These are phyloP conservation scores for Helichrysum umbraculigerum DNA, from an alignment of 129 eudicot species.

Conservation along the genomic window DNA sequence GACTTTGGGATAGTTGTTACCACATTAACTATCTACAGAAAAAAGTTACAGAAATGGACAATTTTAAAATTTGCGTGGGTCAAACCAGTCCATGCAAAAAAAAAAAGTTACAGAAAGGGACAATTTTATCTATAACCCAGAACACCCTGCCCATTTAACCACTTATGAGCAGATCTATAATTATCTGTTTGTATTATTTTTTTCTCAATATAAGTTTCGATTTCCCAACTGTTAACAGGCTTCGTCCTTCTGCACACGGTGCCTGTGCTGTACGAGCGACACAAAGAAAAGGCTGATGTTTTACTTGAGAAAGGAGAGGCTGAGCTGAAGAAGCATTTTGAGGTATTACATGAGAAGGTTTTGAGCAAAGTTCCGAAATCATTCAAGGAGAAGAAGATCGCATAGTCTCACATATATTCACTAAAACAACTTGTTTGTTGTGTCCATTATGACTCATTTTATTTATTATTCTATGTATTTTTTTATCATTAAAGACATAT, in stretches of 20 bases:
- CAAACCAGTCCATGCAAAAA: no score
- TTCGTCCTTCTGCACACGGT: slow-evolving; percentile 68
- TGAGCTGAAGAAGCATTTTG: slow-evolving; percentile 75
- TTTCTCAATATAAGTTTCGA: neutral
- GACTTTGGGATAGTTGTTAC: no score
- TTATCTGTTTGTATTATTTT: neutral
- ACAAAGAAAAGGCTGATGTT: slow-evolving; percentile 70
- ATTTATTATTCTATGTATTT: slow-evolving; percentile 13
- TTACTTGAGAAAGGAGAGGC: slow-evolving; percentile 69
- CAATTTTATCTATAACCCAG: no score
- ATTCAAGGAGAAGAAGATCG: slow-evolving; percentile 45
- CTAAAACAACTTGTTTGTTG: slow-evolving; percentile 14
- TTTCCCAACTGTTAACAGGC: slow-evolving; percentile 33
- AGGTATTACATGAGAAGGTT: slow-evolving; percentile 60
- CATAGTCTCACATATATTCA: slow-evolving; percentile 5
- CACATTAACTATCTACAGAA: no score
- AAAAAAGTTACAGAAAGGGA: no score
- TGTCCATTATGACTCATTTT: slow-evolving; percentile 12
- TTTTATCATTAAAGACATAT: neutral
- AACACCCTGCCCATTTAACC: neutral
- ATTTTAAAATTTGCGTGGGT: no score
- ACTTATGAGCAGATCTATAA: neutral
- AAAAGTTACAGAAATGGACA: no score
- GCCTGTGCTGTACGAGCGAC: slow-evolving; percentile 73
- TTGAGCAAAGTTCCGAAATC: slow-evolving; percentile 74